Conservation (phyloP, 78 protist species). For the Dictyostelium purpureum region DNA sequence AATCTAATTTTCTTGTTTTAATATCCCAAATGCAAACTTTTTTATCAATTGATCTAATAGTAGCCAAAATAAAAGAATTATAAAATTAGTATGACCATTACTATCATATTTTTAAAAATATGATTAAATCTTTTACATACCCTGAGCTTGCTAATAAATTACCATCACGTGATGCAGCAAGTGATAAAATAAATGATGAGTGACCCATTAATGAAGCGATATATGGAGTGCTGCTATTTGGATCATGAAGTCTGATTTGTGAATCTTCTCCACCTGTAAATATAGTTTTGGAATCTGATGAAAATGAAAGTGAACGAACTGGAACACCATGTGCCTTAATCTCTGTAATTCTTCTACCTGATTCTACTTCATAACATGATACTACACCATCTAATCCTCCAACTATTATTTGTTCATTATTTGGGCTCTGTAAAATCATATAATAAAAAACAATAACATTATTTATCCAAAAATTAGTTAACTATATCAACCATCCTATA, state of each 20-base stretch:
- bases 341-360: constrained; percentile 27
- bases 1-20: constrained; percentile 41
- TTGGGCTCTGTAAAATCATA: constrained; percentile 6
- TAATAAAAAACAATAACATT: background rate
- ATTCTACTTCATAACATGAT: constrained; percentile 40
- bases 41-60: constrained; percentile 31
- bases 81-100: background rate
- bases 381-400: constrained; percentile 70
- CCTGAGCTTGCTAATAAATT: constrained; percentile 71
- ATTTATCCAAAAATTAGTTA: background rate
- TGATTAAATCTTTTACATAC: too few species aligned
- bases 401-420: constrained; percentile 36
- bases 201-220: constrained; percentile 70
- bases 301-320: constrained; percentile 39
- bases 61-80: background rate
- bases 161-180: constrained; percentile 44
- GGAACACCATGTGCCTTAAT: constrained; percentile 44
- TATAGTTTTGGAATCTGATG: constrained; percentile 23
- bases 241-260: constrained; percentile 51
- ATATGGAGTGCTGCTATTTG: constrained; percentile 7
- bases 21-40: constrained; percentile 77
- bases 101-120: too few species aligned
- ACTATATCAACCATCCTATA: background rate
- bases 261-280: constrained; percentile 69
- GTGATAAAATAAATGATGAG: constrained; percentile 38